phyloP scores from a whole-genome alignment of 116 monocot genomes.

The Cymodocea nodosa region DNA sequence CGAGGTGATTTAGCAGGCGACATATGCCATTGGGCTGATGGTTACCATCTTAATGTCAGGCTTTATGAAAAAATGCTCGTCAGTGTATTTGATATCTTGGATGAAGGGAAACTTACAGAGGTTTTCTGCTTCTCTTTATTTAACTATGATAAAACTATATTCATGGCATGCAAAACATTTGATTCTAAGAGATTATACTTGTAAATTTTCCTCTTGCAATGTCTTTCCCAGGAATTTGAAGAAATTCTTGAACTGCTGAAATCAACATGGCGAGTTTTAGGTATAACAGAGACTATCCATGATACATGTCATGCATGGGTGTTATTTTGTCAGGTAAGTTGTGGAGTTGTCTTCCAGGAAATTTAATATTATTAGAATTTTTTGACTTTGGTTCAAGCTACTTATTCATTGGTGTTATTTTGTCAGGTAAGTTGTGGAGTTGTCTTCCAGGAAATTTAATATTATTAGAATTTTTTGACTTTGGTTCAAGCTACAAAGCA shows the following conservation, averaged over 20 bases:
- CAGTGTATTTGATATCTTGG: slow-evolving; percentile 88
- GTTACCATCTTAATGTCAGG: slow-evolving; percentile 78
- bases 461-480: not conserved
- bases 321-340: slow-evolving; percentile 79
- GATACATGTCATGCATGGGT: slow-evolving; percentile 93
- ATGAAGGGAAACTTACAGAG: slow-evolving; percentile 92
- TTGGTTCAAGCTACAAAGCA: too few relatives aligned
- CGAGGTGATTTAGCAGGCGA: slow-evolving; percentile 90
- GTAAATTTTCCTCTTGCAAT: too few relatives aligned
- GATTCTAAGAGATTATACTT: too few relatives aligned
- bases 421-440: slow-evolving; percentile 50
- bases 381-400: too few relatives aligned
- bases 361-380: not conserved
- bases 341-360: not conserved
- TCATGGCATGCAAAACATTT: not conserved
- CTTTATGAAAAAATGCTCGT: slow-evolving; percentile 90
- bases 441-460: not conserved
- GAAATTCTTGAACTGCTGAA: slow-evolving; percentile 88
- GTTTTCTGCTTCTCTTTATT: slow-evolving; percentile 16
- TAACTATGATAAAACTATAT: not conserved
- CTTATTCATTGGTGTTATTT: slow-evolving; percentile 89
- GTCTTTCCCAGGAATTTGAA: slow-evolving; percentile 62
- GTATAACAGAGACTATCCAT: slow-evolving; percentile 90
- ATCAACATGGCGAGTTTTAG: slow-evolving; percentile 80
- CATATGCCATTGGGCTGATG: slow-evolving; percentile 96